phyloP scores from a whole-genome alignment of 768 basidiomycete species.

The Rhodosporidiobolus sp. region DNA sequence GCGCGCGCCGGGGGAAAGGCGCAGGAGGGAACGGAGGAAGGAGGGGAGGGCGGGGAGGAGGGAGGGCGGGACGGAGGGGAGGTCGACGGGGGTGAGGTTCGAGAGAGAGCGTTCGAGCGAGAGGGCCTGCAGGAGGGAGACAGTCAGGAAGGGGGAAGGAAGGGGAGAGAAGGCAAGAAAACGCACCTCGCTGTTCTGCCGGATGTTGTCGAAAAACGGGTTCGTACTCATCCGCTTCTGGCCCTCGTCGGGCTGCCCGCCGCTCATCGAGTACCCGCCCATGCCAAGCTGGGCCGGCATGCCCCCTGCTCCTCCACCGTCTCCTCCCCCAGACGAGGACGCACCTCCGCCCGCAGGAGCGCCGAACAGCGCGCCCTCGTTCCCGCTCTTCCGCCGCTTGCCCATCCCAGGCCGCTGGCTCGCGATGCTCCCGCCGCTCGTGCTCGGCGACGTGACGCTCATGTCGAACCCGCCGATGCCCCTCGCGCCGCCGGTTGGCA shows the following conservation, averaged over 20 bases:
- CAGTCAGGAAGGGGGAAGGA: not conserved
- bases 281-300: not conserved
- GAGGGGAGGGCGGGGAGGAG: slow-evolving; percentile 30
- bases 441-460: not conserved
- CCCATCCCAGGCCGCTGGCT: slow-evolving; percentile 28
- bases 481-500: not conserved
- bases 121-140: slow-evolving; percentile 26
- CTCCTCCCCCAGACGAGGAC: not conserved
- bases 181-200: slow-evolving; percentile 49
- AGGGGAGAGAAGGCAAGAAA: not conserved
- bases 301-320: not conserved
- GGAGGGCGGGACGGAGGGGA: slow-evolving; percentile 21
- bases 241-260: not conserved
- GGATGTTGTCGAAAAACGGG: slow-evolving; percentile 91
- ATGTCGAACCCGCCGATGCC: not conserved
- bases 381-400: slow-evolving; percentile 35
- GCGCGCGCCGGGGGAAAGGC: slow-evolving; percentile 33
- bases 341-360: not conserved
- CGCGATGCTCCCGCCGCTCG: slow-evolving; percentile 6
- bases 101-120: slow-evolving; percentile 39
- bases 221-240: slow-evolving; percentile 53
- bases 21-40: slow-evolving; percentile 34
- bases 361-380: not conserved
- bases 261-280: not conserved
- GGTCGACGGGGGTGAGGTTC: slow-evolving; percentile 39